Evolutionary conservation across 163 green algal species (phyloP).

Genomic region (Chlamydomonas reinhardtii): DNA sequence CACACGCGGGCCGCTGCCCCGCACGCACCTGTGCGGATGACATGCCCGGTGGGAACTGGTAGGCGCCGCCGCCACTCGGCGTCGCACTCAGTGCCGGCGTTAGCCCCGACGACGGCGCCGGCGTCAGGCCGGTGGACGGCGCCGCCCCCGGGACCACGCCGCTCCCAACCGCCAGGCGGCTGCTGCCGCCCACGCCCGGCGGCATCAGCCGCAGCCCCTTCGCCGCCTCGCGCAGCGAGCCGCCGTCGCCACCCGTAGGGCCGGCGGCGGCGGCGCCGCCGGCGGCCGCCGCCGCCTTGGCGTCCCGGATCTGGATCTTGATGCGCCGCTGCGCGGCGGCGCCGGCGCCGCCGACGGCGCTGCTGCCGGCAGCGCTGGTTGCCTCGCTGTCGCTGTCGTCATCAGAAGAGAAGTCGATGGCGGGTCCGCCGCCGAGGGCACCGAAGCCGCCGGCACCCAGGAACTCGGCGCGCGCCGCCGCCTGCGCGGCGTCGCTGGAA

Average conservation of each 20-base stretch:
- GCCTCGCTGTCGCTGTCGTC: slow-evolving; percentile 6
- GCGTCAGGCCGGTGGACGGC: too few species aligned
- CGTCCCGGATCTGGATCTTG: slow-evolving; percentile 38
- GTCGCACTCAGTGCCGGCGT: background rate
- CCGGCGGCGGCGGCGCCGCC: background rate
- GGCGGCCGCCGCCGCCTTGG: background rate
- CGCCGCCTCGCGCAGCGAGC: slow-evolving; percentile 20
- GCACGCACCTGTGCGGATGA: background rate
- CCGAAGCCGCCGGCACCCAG: background rate
- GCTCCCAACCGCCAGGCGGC: background rate
- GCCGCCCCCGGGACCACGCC: too few species aligned
- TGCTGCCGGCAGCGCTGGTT: background rate
- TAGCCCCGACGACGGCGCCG: background rate
- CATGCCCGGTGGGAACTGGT: slow-evolving; percentile 39
- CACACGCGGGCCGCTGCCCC: too few species aligned
- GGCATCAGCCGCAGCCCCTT: slow-evolving; percentile 6
- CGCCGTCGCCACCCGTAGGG: background rate
- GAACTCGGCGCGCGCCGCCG: slow-evolving; percentile 34
- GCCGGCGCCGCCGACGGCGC: background rate
- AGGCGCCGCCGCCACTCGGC: too few species aligned
- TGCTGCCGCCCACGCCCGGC: background rate
- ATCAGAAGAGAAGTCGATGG: slow-evolving; percentile 13
- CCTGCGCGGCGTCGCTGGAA: slow-evolving; percentile 27
- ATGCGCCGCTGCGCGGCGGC: slow-evolving; percentile 7
- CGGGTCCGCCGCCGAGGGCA: background rate